phyloP scores from a whole-genome alignment of 805 yeast genomes.

The Phaffomyces antillensis region DNA sequence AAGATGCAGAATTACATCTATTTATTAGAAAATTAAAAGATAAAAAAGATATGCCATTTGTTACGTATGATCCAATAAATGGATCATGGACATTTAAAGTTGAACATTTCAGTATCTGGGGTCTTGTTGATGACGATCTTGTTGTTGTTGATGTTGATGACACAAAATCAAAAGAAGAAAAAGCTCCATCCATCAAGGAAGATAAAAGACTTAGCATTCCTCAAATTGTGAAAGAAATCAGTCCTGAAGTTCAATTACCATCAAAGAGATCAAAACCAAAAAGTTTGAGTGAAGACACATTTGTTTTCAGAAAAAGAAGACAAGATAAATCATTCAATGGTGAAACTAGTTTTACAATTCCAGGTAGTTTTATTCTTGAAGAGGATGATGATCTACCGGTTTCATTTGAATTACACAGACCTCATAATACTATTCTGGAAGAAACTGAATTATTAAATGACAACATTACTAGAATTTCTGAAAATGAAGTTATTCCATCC shows the following conservation, averaged over 20 bases:
- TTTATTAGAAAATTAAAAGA: slow-evolving; percentile 45
- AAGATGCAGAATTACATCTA: slow-evolving; percentile 35
- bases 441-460: slow-evolving; percentile 4
- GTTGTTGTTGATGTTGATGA: slow-evolving; percentile 48
- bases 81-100: slow-evolving; percentile 78
- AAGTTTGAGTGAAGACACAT: slow-evolving; percentile 22
- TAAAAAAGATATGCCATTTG: slow-evolving; percentile 65
- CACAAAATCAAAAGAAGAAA: slow-evolving; percentile 19
- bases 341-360: slow-evolving; percentile 18
- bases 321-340: slow-evolving; percentile 15
- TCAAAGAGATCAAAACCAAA: slow-evolving; percentile 8
- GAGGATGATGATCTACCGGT: slow-evolving; percentile 1
- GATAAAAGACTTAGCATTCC: slow-evolving; percentile 6
- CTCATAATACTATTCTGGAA: slow-evolving; percentile 1
- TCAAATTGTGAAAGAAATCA: not conserved
- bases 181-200: not conserved
- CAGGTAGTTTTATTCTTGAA: slow-evolving; percentile 22
- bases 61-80: slow-evolving; percentile 69
- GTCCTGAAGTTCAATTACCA: slow-evolving; percentile 1
- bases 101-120: slow-evolving; percentile 93
- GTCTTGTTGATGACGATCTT: slow-evolving; percentile 63
- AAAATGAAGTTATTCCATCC: slow-evolving; percentile 5
- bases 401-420: slow-evolving; percentile 2
- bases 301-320: slow-evolving; percentile 27
- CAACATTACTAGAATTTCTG: not conserved